A percentile compares a stretch with the other conserved stretches of the same genome.
Evolutionary conservation across 1,139 yeast species (phyloP).

Genomic region (Sporopachydermia cereana): DNA sequence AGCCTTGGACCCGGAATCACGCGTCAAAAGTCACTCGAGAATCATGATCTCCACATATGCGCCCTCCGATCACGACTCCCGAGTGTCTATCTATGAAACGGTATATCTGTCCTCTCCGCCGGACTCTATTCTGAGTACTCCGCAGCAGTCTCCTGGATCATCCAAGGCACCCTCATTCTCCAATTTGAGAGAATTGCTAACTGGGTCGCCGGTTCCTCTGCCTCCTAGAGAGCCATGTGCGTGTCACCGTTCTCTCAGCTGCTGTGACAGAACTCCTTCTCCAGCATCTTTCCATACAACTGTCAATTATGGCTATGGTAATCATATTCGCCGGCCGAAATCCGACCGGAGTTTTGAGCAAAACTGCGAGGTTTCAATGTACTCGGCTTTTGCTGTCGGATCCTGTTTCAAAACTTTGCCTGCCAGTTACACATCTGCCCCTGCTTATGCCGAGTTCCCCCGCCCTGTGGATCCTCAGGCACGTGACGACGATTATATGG

Average conservation of each 20-base stretch:
- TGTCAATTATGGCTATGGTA: neutral
- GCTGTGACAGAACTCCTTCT: neutral
- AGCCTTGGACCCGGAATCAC: neutral
- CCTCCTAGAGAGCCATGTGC: no score
- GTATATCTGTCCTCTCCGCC: neutral
- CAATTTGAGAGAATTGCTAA: neutral
- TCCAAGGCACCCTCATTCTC: neutral
- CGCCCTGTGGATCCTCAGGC: neutral
- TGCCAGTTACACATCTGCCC: neutral
- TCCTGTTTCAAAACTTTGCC: neutral
- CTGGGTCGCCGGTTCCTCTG: neutral
- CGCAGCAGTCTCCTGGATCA: neutral
- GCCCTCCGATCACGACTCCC: conserved; percentile 2
- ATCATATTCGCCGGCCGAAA: neutral
- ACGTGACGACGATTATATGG: neutral
- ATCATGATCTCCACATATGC: conserved; percentile 4
- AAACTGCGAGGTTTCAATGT: neutral
- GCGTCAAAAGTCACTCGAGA: neutral
- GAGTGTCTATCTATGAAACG: neutral
- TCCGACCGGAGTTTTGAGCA: neutral
- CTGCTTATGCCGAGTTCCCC: neutral
- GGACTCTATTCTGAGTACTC: conserved; percentile 1
- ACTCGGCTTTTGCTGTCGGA: neutral
- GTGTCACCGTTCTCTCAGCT: no score
- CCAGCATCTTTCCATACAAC: neutral